Conservation (phyloP, 768 basidiomycete species). For the Exidia glandulosa region DNA sequence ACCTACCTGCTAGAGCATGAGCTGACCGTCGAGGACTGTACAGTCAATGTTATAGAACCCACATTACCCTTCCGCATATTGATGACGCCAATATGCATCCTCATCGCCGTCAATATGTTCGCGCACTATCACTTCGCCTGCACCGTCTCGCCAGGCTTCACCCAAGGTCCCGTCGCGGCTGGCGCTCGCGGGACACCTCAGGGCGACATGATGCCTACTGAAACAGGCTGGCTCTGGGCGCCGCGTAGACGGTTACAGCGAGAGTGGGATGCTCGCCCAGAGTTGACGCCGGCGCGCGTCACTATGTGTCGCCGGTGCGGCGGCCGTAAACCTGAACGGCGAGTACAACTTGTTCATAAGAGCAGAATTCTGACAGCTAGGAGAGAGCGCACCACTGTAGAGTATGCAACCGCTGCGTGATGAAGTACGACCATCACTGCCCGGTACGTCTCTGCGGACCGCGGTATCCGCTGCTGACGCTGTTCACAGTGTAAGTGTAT, state of each 20-base stretch:
- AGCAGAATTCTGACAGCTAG: conserved; percentile 1
- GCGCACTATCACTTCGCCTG: conserved; percentile 81
- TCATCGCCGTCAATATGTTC: conserved; percentile 67
- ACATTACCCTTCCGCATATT: conserved; percentile 47
- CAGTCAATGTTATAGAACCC: conserved; percentile 74
- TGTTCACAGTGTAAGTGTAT: conserved; percentile 16
- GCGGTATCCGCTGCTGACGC: neutral
- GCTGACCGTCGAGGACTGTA: neutral
- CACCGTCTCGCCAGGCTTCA: conserved; percentile 67
- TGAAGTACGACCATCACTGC: conserved; percentile 89
- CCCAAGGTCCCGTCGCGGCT: conserved; percentile 2
- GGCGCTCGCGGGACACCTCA: neutral
- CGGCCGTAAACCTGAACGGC: conserved; percentile 63
- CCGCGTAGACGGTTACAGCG: neutral
- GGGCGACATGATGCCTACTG: neutral
- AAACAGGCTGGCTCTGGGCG: neutral
- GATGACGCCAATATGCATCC: conserved; percentile 54
- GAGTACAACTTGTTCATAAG: conserved; percentile 16
- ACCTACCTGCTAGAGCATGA: conserved; percentile 1
- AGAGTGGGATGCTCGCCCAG: conserved; percentile 18
- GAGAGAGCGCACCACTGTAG: conserved; percentile 91
- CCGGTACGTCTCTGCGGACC: conserved; percentile 45
- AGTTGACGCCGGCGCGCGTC: conserved; percentile 41
- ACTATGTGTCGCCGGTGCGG: conserved; percentile 63
- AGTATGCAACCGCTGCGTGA: conserved; percentile 79